phyloP scores from a whole-genome alignment of 1,284 basidiomycete species.

The Ganoderma leucocontextum region DNA sequence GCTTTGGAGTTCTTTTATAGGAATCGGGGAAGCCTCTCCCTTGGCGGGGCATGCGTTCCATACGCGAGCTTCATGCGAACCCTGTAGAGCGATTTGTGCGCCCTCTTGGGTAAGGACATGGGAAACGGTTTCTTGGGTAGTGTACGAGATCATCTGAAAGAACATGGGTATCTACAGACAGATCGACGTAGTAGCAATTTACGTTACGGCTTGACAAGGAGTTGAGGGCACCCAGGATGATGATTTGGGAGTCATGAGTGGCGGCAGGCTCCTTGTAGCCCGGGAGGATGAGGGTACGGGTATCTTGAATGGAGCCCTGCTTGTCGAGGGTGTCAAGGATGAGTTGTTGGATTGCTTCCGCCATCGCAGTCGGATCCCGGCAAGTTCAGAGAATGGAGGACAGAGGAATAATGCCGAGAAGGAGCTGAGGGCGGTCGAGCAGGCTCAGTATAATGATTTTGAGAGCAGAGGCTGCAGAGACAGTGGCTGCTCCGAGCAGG shows the following conservation, averaged over 20 bases:
- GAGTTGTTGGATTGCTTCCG: slow-evolving; percentile 82
- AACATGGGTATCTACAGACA: slow-evolving; percentile 18
- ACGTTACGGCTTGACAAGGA: slow-evolving; percentile 89
- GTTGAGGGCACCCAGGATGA: slow-evolving; percentile 88
- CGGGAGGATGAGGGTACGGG: slow-evolving; percentile 75
- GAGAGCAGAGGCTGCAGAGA: slow-evolving; percentile 15
- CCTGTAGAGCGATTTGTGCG: slow-evolving; percentile 75
- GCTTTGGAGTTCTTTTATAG: slow-evolving; percentile 74
- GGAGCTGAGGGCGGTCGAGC: not conserved
- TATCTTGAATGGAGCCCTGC: slow-evolving; percentile 73
- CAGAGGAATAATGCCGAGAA: not conserved
- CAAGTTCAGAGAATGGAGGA: not conserved
- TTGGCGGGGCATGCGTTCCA: slow-evolving; percentile 84
- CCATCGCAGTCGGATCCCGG: slow-evolving; percentile 52
- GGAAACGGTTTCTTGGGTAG: slow-evolving; percentile 78
- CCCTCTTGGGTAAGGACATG: slow-evolving; percentile 87
- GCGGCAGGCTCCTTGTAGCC: slow-evolving; percentile 64
- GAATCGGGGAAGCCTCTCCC: slow-evolving; percentile 73
- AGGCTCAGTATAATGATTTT: not conserved
- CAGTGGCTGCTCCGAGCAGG: too few species aligned
- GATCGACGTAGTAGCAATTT: slow-evolving; percentile 40
- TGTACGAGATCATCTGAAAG: slow-evolving; percentile 85
- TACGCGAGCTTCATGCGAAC: slow-evolving; percentile 94
- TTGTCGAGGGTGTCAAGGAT: slow-evolving; percentile 78
- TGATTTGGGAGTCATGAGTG: slow-evolving; percentile 80